Base-by-base conservation (phyloP, 179 eudicot species). In the Beta macrorhiza region DNA sequence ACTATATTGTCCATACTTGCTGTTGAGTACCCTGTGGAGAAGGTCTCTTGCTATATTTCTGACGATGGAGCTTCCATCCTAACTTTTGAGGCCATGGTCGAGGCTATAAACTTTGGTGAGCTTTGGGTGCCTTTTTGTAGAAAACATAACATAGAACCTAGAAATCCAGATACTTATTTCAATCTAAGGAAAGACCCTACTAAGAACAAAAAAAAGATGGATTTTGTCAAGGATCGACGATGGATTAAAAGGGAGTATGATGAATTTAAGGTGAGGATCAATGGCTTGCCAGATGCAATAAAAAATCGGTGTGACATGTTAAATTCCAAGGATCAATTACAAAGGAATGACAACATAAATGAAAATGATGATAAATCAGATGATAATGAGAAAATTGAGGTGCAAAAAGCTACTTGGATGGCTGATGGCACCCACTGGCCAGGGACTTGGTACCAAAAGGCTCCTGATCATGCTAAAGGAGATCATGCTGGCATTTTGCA, bases 341-440 rank as follows among this genome's bases (percentile, higher is more conserved):
- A 87, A 51, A 89, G 84, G 51, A 77, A 80, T 59, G 74, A 20
- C 13, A 69, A 80, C 5, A 80, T 47, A 61, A 88, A 85, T 62
- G 87, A 84, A 56, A 81, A 44, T 89, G 76, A 29, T 77, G 88
- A 2, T 67, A n/a, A 70, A 20, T 81, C 83, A 5, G 37, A 25
- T 25, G 0, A 57, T 8, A 82, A 83, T 61, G 67, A 59, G 5
- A 80, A 78, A 49, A 44, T 67, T 13, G 82, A 82, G 62, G 70
- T 63, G 44, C 22, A 67, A 15, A 90, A 91, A 62, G 97, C 93
- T 25, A 93, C 95, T 73, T 93, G 97, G 97, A 88, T 93, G 97
- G 93, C 95, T 16, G 95, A 93, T 80, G 97, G 92, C 8, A 93
- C 97, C 0, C 92, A 93, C 69, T 93, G 97, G 95, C 95, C 97